Conservation (phyloP, 495 filamentous ascomycete species). For the Xylaria flabelliformis region DNA sequence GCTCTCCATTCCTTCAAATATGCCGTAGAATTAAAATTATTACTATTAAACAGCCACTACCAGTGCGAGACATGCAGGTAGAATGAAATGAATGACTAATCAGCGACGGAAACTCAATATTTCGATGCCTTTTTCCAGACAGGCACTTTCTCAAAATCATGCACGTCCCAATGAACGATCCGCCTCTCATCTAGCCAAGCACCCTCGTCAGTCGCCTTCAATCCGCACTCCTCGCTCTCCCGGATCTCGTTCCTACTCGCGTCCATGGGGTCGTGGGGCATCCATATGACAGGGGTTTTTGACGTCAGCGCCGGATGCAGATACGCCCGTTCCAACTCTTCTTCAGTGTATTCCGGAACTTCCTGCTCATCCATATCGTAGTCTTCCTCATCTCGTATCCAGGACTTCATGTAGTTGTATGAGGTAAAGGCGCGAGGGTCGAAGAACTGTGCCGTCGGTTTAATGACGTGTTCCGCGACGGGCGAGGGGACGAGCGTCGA, state of each 20-base stretch:
- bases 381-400: conserved; percentile 44
- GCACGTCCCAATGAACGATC: conserved; percentile 58
- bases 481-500: conserved; percentile 27
- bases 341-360: conserved; percentile 56
- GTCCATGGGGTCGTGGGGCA: conserved; percentile 69
- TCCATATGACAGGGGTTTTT: conserved; percentile 68
- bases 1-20: not conserved
- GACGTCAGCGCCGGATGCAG: conserved; percentile 70
- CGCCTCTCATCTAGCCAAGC: conserved; percentile 69
- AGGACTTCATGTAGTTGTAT: conserved; percentile 35
- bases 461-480: conserved; percentile 35
- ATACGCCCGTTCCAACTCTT: conserved; percentile 65
- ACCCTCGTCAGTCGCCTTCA: conserved; percentile 64
- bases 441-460: conserved; percentile 35
- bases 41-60: not conserved
- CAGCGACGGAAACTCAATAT: conserved; percentile 34
- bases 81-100: not conserved
- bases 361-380: conserved; percentile 60
- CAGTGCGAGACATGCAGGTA: not conserved
- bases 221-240: conserved; percentile 34
- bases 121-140: conserved; percentile 65
- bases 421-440: conserved; percentile 35
- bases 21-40: not conserved
- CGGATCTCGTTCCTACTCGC: conserved; percentile 66
- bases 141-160: conserved; percentile 62